A percentile compares a stretch with the other conserved stretches of the same genome.
phyloP scores from a whole-genome alignment of 2,329 filamentous ascomycete species.

The Anthostomella pinea region DNA sequence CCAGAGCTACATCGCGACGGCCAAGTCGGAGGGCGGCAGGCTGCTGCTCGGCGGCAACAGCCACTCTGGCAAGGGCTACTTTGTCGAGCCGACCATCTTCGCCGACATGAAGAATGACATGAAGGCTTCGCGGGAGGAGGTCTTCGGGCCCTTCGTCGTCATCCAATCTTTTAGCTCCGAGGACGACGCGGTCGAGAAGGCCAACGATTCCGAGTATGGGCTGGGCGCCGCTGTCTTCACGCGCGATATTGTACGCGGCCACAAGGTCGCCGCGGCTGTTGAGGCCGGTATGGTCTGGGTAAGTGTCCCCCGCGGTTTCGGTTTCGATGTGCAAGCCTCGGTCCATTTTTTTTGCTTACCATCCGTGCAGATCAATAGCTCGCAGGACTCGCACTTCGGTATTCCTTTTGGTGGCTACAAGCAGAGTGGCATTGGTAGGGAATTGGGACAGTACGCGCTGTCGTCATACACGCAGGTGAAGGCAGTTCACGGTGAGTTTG shows the following conservation, averaged over 20 bases:
- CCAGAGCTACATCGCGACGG: neutral
- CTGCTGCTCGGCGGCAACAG: neutral
- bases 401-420: constrained; percentile 11
- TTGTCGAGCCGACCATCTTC: constrained; percentile 13
- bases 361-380: too few relatives aligned
- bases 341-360: too few relatives aligned
- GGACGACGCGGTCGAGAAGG: constrained; percentile 60
- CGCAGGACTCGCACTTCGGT: constrained; percentile 7
- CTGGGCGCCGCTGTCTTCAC: constrained; percentile 66
- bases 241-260: constrained; percentile 43
- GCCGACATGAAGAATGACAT: constrained; percentile 6
- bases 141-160: constrained; percentile 12
- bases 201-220: constrained; percentile 62
- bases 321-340: too few relatives aligned
- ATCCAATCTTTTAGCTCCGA: constrained; percentile 64
- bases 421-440: constrained; percentile 12
- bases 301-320: too few relatives aligned
- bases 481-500: constrained; percentile 18
- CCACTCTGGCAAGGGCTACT: constrained; percentile 10
- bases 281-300: constrained; percentile 4
- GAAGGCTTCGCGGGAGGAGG: constrained; percentile 12
- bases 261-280: constrained; percentile 1
- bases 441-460: constrained; percentile 8
- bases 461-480: constrained; percentile 11
- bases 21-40: constrained; percentile 1